A percentile compares a stretch with the other conserved stretches of the same genome.
Conservation (phyloP, 179 eudicot genomes). For the Vitellaria paradoxa region DNA sequence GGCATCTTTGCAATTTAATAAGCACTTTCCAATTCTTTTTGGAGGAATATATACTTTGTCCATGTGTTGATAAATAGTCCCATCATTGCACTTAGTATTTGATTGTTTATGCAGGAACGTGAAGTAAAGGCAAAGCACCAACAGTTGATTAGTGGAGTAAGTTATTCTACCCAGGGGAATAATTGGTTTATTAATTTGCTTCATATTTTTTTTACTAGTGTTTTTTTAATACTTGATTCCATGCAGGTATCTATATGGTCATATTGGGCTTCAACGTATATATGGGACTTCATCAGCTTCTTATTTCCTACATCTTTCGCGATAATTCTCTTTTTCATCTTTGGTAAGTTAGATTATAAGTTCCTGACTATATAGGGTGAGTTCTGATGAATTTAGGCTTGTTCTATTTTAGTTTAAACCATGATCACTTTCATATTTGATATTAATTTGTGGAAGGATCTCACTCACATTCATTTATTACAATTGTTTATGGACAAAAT, state of each 20-base stretch:
- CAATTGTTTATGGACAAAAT: background rate
- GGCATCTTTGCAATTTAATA: background rate
- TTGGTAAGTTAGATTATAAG: slow-evolving; percentile 50
- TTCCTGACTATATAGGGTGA: background rate
- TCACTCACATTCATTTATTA: background rate
- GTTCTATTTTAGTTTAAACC: background rate
- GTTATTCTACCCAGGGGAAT: slow-evolving; percentile 12
- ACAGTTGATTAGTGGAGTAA: slow-evolving; percentile 97
- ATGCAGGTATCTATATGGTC: slow-evolving; percentile 83
- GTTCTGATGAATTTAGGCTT: background rate
- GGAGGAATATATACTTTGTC: background rate
- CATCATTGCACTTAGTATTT: background rate
- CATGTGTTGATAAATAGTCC: background rate
- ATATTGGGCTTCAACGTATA: slow-evolving; percentile 85
- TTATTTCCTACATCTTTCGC: slow-evolving; percentile 85
- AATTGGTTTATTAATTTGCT: slow-evolving; percentile 9
- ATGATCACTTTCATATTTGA: background rate
- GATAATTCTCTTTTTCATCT: slow-evolving; percentile 69
- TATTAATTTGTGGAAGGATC: background rate
- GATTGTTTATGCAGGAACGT: slow-evolving; percentile 60
- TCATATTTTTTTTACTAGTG: background rate
- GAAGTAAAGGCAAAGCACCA: slow-evolving; percentile 99
- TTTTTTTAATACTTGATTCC: slow-evolving; percentile 6
- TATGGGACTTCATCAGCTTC: slow-evolving; percentile 98
- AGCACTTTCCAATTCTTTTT: background rate